These are phyloP conservation scores for Penicillium sp. DNA, from an alignment of 2,329 filamentous ascomycete genomes.

Conservation along the genomic window DNA sequence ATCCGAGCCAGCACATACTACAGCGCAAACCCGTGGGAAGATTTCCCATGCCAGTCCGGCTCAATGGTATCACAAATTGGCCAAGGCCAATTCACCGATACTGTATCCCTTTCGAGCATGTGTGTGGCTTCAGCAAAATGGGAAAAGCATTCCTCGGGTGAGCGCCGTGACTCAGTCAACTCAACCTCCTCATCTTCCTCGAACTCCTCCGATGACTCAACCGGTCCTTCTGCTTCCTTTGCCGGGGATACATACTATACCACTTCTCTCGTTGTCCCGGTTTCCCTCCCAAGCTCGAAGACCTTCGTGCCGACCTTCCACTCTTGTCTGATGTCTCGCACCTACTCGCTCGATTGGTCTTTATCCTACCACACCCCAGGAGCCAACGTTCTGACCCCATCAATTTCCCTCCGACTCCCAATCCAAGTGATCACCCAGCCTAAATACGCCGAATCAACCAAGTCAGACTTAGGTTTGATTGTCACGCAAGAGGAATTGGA, in stretches of 20 bases:
- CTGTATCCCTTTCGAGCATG: slow-evolving; percentile 53
- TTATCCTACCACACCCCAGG: slow-evolving; percentile 56
- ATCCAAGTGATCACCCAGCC: slow-evolving; percentile 41
- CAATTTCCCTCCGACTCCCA: slow-evolving; percentile 43
- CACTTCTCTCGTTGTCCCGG: slow-evolving; percentile 61
- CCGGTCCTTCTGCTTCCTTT: slow-evolving; percentile 42
- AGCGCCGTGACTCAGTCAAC: slow-evolving; percentile 29
- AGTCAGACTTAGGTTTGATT: slow-evolving; percentile 10
- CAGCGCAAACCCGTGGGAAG: slow-evolving; percentile 51
- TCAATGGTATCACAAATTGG: slow-evolving; percentile 42
- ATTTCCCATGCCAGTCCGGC: slow-evolving; percentile 48
- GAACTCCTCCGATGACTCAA: slow-evolving; percentile 26
- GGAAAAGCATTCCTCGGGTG: slow-evolving; percentile 46
- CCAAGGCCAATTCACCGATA: slow-evolving; percentile 55
- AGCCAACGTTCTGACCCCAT: slow-evolving; percentile 41
- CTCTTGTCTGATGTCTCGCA: slow-evolving; percentile 64
- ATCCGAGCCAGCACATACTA: slow-evolving; percentile 61
- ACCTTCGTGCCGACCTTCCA: slow-evolving; percentile 69
- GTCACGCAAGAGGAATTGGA: slow-evolving; percentile 30
- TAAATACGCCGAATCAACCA: slow-evolving; percentile 8
- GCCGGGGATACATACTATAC: slow-evolving; percentile 54
- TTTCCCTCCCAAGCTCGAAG: slow-evolving; percentile 61
- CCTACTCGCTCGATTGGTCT: slow-evolving; percentile 61
- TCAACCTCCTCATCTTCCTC: slow-evolving; percentile 19
- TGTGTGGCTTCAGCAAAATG: slow-evolving; percentile 60